phyloP scores from a whole-genome alignment of 305 asterid species.

The Euphrasia arctica region DNA sequence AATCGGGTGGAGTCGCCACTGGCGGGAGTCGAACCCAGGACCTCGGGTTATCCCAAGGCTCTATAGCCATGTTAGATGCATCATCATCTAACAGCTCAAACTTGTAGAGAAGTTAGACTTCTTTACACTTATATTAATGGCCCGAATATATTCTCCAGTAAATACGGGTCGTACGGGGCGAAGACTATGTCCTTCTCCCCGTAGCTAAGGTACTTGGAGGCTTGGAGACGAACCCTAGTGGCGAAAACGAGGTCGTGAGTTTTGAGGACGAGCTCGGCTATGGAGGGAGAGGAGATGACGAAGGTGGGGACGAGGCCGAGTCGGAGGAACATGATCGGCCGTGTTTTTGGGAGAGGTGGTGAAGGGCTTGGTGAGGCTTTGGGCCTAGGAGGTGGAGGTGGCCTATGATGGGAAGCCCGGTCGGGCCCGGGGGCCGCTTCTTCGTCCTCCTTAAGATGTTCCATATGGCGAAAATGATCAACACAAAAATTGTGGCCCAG shows the following conservation, averaged over 20 bases:
- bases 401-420: neutral
- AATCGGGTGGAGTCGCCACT: too few relatives aligned
- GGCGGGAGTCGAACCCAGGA: too few relatives aligned
- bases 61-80: too few relatives aligned
- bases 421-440: neutral
- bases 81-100: too few relatives aligned
- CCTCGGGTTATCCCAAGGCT: too few relatives aligned
- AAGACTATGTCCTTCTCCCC: conserved; percentile 20
- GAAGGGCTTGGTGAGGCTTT: conserved; percentile 5
- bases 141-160: too few relatives aligned
- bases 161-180: conserved; percentile 31
- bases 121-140: too few relatives aligned
- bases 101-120: too few relatives aligned
- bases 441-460: neutral
- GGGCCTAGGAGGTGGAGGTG: neutral
- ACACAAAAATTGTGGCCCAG: too few relatives aligned
- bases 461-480: too few relatives aligned
- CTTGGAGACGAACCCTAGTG: conserved; percentile 26
- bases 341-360: conserved; percentile 29
- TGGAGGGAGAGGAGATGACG: conserved; percentile 34
- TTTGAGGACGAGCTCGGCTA: conserved; percentile 40
- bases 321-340: conserved; percentile 40
- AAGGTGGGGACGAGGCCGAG: conserved; percentile 31
- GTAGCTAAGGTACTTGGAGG: conserved; percentile 6
- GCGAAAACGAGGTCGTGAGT: conserved; percentile 42